These are phyloP conservation scores for Tolypocladium tundrense DNA, from an alignment of 2,329 filamentous ascomycete species.

Conservation along the genomic window DNA sequence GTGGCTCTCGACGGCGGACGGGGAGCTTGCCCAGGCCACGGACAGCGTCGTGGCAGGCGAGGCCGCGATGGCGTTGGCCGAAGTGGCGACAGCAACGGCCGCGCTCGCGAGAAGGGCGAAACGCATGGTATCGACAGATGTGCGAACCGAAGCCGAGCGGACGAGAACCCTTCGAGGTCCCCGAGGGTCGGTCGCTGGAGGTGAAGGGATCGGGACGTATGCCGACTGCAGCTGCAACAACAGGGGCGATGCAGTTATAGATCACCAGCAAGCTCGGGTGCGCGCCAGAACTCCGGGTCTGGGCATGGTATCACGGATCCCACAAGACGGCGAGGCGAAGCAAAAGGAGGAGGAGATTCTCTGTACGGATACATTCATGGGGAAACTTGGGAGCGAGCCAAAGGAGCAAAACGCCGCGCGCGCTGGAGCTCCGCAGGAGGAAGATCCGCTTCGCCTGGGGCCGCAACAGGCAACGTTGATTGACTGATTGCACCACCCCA, in stretches of 20 bases:
- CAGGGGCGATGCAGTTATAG: not conserved
- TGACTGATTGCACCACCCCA: not conserved
- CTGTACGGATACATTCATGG: not conserved
- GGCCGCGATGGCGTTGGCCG: slow-evolving; percentile 4
- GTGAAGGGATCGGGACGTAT: not conserved
- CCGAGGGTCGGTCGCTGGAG: not conserved
- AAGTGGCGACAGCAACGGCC: slow-evolving; percentile 7
- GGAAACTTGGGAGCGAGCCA: not conserved
- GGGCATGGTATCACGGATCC: not conserved
- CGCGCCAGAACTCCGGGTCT: not conserved
- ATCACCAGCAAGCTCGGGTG: not conserved
- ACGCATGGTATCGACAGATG: slow-evolving; percentile 8
- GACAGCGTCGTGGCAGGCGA: slow-evolving; percentile 1
- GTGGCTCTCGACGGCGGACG: not conserved
- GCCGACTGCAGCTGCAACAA: not conserved
- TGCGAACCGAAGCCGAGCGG: not conserved
- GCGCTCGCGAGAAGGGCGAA: slow-evolving; percentile 5
- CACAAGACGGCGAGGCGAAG: not conserved
- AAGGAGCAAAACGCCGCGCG: not conserved
- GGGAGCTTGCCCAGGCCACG: not conserved
- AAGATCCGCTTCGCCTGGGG: not conserved
- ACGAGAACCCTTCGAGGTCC: too few species aligned
- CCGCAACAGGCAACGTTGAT: not conserved
- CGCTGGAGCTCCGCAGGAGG: not conserved
- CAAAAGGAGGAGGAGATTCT: not conserved